Base-by-base conservation (phyloP, 768 basidiomycete species). In the Russula ochroleuca region DNA sequence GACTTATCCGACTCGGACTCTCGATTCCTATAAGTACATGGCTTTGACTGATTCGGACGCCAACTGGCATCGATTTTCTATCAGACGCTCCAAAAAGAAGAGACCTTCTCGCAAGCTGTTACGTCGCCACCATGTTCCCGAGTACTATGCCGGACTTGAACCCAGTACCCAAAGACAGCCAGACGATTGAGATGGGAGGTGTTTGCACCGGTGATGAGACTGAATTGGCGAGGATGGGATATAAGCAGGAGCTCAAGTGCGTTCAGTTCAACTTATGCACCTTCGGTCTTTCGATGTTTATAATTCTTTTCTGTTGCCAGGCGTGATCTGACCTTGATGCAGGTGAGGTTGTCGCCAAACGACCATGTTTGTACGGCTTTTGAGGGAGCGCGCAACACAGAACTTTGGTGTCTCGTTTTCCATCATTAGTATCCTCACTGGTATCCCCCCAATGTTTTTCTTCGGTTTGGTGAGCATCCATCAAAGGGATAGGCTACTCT, bases 381-480 rank as follows among this genome's bases (percentile, higher is more conserved):
- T 70, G 54, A 61, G 51, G 19, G n/a, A 21, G 8, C 1, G 33
- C 17, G 4, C 6, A 28, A n/a, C 19, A 15, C 65, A 87, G 85
- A 88, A 87, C 71, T 88, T 88, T 68, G 86, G 86, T 23, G 81
- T 85, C 67, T 87, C 85, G 0, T 90, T 90, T 74, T 86, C 85
- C 9, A 86, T 92, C 72, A 90, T 92, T 59, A 85, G 84, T 28
- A 80, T 88, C 38, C 85, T 88, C 59, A 89, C 87, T 15, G 88
- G 88, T 0, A 79, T 88, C 31, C 82, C 87, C 0, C 87, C 87
- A 0, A 75, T 87, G 31, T 90, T 90, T 68, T 70, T 82, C 48
- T 89, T 83, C 74, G 87, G 88, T n/a, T 67, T 89, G 72, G 86
- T 87, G 68, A 64, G 84, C 75, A 2, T 41, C 7, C 31, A 19